Conservation (phyloP, 2,329 filamentous ascomycete genomes). For the Botryotinia globosa region DNA sequence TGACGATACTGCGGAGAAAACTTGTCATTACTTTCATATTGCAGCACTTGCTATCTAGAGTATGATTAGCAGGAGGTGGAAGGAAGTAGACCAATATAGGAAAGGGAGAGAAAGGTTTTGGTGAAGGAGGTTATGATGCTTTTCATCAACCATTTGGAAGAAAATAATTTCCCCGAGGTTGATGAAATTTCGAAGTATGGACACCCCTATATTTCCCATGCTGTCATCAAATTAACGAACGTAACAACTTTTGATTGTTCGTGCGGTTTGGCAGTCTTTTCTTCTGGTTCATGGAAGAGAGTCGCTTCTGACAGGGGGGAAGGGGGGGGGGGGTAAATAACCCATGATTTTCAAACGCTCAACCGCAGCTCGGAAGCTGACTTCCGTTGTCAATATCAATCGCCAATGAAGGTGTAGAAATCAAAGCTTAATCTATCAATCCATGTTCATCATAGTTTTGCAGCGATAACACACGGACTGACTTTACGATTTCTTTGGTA, state of each 20-base stretch:
- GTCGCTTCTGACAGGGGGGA: background rate
- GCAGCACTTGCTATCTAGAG: background rate
- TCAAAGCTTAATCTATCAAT: background rate
- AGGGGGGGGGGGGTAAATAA: no score
- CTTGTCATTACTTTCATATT: background rate
- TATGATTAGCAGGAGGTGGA: background rate
- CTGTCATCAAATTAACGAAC: no score
- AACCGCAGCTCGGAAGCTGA: background rate
- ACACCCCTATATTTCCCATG: background rate
- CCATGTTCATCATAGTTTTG: background rate
- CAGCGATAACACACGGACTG: background rate
- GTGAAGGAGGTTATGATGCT: background rate
- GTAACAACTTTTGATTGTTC: background rate
- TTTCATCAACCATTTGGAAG: background rate
- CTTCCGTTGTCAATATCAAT: background rate
- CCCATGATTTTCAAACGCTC: background rate
- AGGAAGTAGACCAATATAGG: background rate
- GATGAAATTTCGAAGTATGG: background rate
- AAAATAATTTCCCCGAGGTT: background rate
- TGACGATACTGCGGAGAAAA: background rate
- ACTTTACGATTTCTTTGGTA: background rate
- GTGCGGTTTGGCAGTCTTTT: background rate
- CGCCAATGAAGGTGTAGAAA: background rate
- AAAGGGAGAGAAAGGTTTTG: background rate
- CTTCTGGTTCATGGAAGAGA: background rate